Evolutionary conservation across 2,329 filamentous ascomycete genomes (phyloP), one percentile per base, ranked within the genome.

Genomic region (Talaromyces marneffei): DNA sequence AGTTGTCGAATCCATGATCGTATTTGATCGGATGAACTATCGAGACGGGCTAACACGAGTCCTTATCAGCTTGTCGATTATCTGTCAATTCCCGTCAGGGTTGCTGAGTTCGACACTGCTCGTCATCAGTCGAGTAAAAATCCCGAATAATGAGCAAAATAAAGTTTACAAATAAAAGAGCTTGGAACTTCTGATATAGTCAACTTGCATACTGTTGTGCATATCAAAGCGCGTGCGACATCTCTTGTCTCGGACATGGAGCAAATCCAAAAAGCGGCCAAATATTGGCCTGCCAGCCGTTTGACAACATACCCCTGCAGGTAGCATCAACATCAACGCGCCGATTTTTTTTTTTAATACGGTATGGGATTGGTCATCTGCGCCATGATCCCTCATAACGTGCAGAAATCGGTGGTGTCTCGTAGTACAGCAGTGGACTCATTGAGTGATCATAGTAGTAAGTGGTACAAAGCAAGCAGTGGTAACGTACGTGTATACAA

Each of bases 211-310:
- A 18, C 10, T 40, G 35, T n/a, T 16, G 31, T 42, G 37, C 57
- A 53, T 53, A 40, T 29, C 35, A 53, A 42, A 42, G 52, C 57
- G 57, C 33, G 37, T 59, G 35, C 57, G 44, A 53, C 44, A 23
- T 9, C n/a, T 44, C 29, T n/a, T 44, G 40, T 57, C 55, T 57
- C 55, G 27, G 20, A 42, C 46, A 35, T 29, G 20, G 35, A 50
- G 33, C 40, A 48, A 35, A 58, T 14, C 31, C 35, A 58, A 18
- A 31, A 33, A 48, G 29, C 29, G 29, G 14, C 29, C 48, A 52
- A 52, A n/a, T 29, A 14, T 29, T 46, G 23, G 37, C 31, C 27
- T 37, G 57, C 57, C 57, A 52, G 44, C 44, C 23, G 44, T 31
- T 50, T 52, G 33, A 42, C 44, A 53, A 16, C 27, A 33, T 31